These are phyloP conservation scores for Plasmodium cynomolgi DNA, from an alignment of 169 alveolate species.

Conservation along the genomic window DNA sequence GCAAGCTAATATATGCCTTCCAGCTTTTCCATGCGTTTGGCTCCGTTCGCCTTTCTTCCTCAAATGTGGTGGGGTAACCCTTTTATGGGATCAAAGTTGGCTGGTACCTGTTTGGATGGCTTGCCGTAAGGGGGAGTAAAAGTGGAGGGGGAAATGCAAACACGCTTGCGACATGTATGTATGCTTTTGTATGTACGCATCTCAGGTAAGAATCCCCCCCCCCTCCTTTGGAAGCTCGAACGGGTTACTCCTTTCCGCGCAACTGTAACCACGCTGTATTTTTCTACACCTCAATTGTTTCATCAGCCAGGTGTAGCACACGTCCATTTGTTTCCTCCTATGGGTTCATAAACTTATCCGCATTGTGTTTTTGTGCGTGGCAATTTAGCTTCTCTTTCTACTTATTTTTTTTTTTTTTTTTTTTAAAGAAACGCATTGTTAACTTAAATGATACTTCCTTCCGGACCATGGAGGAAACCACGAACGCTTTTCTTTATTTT, in stretches of 20 bases:
- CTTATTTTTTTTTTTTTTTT: background rate
- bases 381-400: background rate
- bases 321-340: background rate
- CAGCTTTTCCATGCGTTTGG: background rate
- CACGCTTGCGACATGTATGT: background rate
- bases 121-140: background rate
- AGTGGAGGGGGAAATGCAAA: background rate
- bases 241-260: background rate
- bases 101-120: background rate
- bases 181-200: background rate
- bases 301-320: background rate
- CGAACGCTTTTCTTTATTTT: too few relatives aligned
- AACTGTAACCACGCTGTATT: background rate
- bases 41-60: background rate
- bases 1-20: background rate
- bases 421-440: background rate
- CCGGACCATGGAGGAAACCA: background rate
- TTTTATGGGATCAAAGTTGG: background rate
- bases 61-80: background rate
- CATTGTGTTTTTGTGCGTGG: background rate
- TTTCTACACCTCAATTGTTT: background rate
- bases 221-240: background rate
- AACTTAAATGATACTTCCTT: background rate
- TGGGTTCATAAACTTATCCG: background rate
- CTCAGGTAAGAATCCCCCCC: background rate